Conservation (phyloP, 305 asterid genomes). For the Caryopteris hybrid region DNA sequence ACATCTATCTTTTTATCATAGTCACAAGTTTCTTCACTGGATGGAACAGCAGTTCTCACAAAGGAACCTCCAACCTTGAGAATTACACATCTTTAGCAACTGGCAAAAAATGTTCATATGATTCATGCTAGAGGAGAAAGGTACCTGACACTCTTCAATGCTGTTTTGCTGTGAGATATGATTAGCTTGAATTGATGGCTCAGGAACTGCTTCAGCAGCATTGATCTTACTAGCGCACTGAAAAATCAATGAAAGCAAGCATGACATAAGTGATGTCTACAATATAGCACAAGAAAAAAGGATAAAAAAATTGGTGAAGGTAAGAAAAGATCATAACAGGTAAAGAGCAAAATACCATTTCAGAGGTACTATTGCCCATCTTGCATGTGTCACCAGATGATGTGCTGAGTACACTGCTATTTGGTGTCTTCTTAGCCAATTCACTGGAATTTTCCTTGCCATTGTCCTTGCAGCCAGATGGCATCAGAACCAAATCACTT, state of each 20-base stretch:
- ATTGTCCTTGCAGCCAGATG: constrained; percentile 17
- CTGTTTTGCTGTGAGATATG: not conserved
- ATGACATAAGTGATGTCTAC: not conserved
- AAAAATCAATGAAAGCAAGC: not conserved
- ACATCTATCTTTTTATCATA: constrained; percentile 11
- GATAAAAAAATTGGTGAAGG: not conserved
- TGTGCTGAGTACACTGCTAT: no score
- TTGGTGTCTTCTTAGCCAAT: no score
- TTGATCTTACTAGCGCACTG: constrained; percentile 22
- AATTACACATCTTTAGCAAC: not conserved
- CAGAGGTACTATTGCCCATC: constrained; percentile 17
- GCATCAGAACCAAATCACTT: constrained; percentile 18
- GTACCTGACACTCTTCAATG: constrained; percentile 29
- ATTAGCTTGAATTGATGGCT: constrained; percentile 18
- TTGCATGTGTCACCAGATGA: no score
- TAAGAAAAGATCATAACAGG: not conserved
- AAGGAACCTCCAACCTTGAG: constrained; percentile 37
- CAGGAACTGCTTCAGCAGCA: constrained; percentile 10
- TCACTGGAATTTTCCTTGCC: constrained; percentile 25
- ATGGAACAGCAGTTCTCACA: constrained; percentile 13
- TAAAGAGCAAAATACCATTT: constrained; percentile 36
- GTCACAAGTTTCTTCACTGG: constrained; percentile 7
- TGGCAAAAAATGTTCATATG: not conserved
- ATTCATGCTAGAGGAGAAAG: constrained; percentile 14
- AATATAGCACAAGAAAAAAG: not conserved